Evolutionary conservation across 306 rosid genomes (phyloP).

Genomic region (Trifolium dubium): DNA sequence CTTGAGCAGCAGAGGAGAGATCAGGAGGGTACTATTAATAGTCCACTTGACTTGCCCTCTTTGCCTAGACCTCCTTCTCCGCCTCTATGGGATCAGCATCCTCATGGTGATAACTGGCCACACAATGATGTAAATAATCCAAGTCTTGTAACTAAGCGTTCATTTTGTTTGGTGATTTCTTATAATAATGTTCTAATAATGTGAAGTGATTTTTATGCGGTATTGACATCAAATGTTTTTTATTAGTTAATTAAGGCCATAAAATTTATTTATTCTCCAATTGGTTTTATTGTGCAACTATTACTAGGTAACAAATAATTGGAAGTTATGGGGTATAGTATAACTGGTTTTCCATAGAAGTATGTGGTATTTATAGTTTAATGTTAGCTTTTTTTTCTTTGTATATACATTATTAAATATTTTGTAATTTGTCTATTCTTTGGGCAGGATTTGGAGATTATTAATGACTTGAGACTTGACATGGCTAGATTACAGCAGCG

Average conservation of each 20-base stretch:
- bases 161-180: constrained; percentile 32
- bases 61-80: constrained; percentile 62
- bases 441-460: constrained; percentile 83
- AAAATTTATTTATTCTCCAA: neutral
- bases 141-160: constrained; percentile 59
- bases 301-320: neutral
- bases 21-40: constrained; percentile 55
- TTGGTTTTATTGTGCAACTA: constrained; percentile 1
- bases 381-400: neutral
- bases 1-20: constrained; percentile 58
- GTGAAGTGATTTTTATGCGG: neutral
- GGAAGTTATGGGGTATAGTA: neutral
- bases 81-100: constrained; percentile 68
- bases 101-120: constrained; percentile 67
- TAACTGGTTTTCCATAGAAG: constrained; percentile 6
- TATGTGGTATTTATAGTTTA: neutral
- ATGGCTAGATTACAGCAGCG: constrained; percentile 87
- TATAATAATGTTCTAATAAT: constrained; percentile 11
- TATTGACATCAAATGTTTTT: constrained; percentile 1
- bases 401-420: neutral
- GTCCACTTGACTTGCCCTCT: constrained; percentile 54
- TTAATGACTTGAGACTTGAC: constrained; percentile 90
- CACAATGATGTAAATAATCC: constrained; percentile 71
- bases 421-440: constrained; percentile 8
- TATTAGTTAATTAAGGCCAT: constrained; percentile 5